phyloP scores from a whole-genome alignment of 208 protist genomes.

The Zelonia costaricensis region DNA sequence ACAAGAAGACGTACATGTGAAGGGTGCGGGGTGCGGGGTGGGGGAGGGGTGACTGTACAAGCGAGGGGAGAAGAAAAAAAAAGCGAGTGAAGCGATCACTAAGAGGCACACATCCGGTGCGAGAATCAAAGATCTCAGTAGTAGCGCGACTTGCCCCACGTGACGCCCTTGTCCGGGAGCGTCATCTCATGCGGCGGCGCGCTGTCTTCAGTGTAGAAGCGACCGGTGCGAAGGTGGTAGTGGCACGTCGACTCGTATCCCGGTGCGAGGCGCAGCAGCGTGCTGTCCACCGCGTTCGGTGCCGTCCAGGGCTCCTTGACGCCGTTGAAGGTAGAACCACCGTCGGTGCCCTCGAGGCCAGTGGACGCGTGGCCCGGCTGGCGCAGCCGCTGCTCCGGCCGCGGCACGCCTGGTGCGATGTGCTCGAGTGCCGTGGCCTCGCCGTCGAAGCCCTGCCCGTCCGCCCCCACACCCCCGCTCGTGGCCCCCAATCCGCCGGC shows the following conservation, averaged over 20 bases:
- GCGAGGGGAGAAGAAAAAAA: conserved; percentile 1
- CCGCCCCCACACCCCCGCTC: neutral
- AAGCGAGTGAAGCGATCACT: neutral
- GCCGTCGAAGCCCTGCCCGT: conserved; percentile 38
- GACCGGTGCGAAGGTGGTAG: conserved; percentile 76
- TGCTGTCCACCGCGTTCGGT: conserved; percentile 65
- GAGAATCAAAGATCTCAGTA: conserved; percentile 27
- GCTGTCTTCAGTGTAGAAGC: conserved; percentile 68
- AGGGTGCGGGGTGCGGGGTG: neutral
- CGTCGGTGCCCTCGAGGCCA: conserved; percentile 41
- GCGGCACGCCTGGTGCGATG: conserved; percentile 50
- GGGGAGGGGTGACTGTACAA: too few relatives aligned
- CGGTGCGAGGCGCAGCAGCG: conserved; percentile 63
- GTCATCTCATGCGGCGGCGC: conserved; percentile 60
- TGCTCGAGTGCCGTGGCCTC: conserved; percentile 47
- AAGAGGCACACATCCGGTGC: neutral
- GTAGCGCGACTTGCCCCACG: conserved; percentile 72
- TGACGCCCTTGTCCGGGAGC: conserved; percentile 64
- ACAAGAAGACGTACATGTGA: neutral
- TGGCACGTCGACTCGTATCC: conserved; percentile 82
- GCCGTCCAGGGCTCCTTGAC: conserved; percentile 47
- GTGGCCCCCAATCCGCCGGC: neutral
- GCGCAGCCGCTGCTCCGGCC: conserved; percentile 56
- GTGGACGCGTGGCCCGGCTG: conserved; percentile 55
- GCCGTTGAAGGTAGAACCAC: conserved; percentile 67